These are phyloP conservation scores for Tetrahymena borealis DNA, from an alignment of 73 alveolate species.

Conservation along the genomic window DNA sequence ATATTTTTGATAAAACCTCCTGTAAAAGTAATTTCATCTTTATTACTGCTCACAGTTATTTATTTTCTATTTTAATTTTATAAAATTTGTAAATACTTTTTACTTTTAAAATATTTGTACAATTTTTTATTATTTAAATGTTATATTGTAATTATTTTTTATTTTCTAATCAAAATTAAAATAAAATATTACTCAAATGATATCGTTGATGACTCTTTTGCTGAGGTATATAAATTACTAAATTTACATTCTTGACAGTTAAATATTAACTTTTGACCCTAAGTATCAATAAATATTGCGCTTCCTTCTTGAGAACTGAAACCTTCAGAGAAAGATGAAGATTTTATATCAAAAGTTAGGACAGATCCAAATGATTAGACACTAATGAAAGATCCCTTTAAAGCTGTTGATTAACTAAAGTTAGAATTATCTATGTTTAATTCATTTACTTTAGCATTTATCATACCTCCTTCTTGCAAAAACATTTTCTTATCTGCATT, in stretches of 20 bases:
- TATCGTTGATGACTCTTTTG: not conserved
- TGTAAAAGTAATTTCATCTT: not conserved
- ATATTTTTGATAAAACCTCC: not conserved
- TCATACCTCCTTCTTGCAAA: not conserved
- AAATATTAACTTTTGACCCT: not conserved
- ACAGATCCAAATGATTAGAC: not conserved
- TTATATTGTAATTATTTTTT: too few relatives aligned
- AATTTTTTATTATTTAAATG: too few relatives aligned
- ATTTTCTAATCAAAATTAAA: too few relatives aligned
- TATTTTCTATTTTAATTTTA: too few relatives aligned
- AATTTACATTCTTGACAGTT: not conserved
- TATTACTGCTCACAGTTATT: not conserved
- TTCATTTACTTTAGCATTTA: not conserved
- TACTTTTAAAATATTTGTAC: too few relatives aligned
- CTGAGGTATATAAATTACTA: not conserved
- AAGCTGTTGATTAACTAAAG: not conserved
- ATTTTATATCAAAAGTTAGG: not conserved
- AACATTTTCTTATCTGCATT: not conserved
- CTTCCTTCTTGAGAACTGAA: not conserved
- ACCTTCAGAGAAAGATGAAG: not conserved
- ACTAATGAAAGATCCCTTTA: not conserved
- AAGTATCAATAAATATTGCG: not conserved
- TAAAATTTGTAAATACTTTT: too few relatives aligned
- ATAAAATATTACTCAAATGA: not conserved
- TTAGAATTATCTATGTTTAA: not conserved